Base-by-base conservation (phyloP, 176 grass and related monocot species). In the Oropetium thomaeum region DNA sequence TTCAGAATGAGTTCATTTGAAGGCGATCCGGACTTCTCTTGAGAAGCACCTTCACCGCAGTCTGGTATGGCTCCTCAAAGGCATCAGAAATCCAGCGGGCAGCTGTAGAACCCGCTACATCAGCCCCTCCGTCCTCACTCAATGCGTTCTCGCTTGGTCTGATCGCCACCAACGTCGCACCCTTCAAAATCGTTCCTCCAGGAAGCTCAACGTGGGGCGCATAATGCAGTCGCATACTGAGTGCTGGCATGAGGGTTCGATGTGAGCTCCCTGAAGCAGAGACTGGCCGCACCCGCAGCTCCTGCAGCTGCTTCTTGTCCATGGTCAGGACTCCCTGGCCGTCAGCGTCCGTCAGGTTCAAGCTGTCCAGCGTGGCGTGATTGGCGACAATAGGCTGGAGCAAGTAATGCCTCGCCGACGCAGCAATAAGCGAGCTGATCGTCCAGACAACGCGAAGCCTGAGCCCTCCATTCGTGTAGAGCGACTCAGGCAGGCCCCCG, bases 1-100 rank as follows among this genome's bases (percentile, higher is more conserved):
- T 47, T 93, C 80, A 97, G 86, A 97, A 97, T 0, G 93, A 97
- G 82, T 97, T 97, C 93, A 97, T 97, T 69, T 97, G 90, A 66
- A 97, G 87, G 51, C 83, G 75, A 58, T 87, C 91, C 19, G 78
- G 86, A 65, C 62, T 84, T 22, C 66, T 77, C 72, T 90, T 90
- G 70, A 97, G 60, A 82, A 97, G 93, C 73, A 89, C 80, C 65
- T 74, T 84, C 2, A 84, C 88, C 0, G 88, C 93, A 3, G 83
- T 83, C 30, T 58, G 74, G 57, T 93, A 93, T 10, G 90, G 90
- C 77, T 97, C 93, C 77, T 97, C 90, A 73, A 97, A 97, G 34
- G 93, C 88, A 58, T 93, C 63, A 45, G 84, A 82, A 65, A 97
- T 85, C 93, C 90, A 97, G 71, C 52, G 78, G 30, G 37, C 60